Evolutionary conservation across 192 early-diverging fungal species (phyloP), one percentile per base, ranked within the genome.

Genomic region (Kickxella alabastrina): DNA sequence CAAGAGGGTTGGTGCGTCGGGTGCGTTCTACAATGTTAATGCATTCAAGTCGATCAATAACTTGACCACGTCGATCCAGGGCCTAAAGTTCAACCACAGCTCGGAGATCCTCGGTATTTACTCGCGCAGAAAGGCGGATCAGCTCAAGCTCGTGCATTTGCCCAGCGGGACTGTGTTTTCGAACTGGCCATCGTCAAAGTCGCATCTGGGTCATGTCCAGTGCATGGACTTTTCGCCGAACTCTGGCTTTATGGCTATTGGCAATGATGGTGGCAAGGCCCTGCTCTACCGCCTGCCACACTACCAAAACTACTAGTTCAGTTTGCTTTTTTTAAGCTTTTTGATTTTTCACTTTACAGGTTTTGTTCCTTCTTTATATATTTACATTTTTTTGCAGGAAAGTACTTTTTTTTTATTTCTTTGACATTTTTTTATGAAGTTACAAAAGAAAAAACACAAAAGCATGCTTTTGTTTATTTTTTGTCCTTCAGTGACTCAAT

Each of bases 101-200:
- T 84, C 91, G 0, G 88, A 93, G 44, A 77, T 97, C 22, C 58
- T 98, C 52, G 84, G 79, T 9, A 84, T 98, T 13, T 80, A 87
- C 6, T 88, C 85, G 49, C 50, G 80, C 43, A 63, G 62, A 27
- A 88, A 87, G 48, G 82, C 86, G 57, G 88, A 92, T 58, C 82
- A 89, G 43, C 70, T 98, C 49, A 78, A 84, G 49, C 52, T 98
- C 37, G 78, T 92, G 6, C 92, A 98, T 75, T 55, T 91, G 41
- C 89, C 90, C 6, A 85, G 89, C 0, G 65, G 80, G 24, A 80
- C 82, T 13, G 90, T 95, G 32, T 94, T 91, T 72, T 54, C 79
- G 48, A 98, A 98, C 79, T 98, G 96, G 96, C 96, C 96, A n/a
- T 90, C 89, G 0, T 48, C 52, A 4, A 63, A 65, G 10, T 93